These are phyloP conservation scores for Hypoxylon sp. DNA, from an alignment of 2,329 filamentous ascomycete species.

Conservation along the genomic window DNA sequence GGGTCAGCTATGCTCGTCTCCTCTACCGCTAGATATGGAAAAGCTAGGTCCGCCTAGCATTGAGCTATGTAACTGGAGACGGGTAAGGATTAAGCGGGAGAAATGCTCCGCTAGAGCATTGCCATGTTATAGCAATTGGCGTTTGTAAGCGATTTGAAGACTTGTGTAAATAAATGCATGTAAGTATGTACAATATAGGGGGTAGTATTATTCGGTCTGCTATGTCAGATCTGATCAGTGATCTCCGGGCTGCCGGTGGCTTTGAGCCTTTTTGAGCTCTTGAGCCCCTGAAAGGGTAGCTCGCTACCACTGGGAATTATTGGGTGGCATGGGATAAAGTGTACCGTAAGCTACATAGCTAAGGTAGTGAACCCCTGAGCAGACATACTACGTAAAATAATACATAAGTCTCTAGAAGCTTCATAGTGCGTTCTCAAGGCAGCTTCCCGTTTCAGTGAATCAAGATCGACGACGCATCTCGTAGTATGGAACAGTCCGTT, in stretches of 20 bases:
- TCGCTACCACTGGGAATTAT: conserved; percentile 31
- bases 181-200: conserved; percentile 34
- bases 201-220: conserved; percentile 39
- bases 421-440: conserved; percentile 28
- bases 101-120: conserved; percentile 27
- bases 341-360: too few species aligned
- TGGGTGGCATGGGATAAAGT: conserved; percentile 25
- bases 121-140: conserved; percentile 7
- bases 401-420: conserved; percentile 29
- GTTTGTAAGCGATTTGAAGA: conserved; percentile 20
- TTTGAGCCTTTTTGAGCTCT: conserved; percentile 26
- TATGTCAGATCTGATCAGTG: conserved; percentile 45
- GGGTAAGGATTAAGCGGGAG: conserved; percentile 18
- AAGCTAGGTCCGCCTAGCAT: conserved; percentile 2
- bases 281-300: conserved; percentile 36
- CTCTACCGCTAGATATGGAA: not conserved
- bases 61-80: conserved; percentile 1
- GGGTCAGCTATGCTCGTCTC: conserved; percentile 6
- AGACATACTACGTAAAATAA: conserved; percentile 14
- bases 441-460: conserved; percentile 25
- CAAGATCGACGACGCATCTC: conserved; percentile 37
- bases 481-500: conserved; percentile 26
- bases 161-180: conserved; percentile 18
- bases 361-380: conserved; percentile 36
- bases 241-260: conserved; percentile 42